phyloP scores from a whole-genome alignment of 148 eudicot genomes.

The Fallopia convolvulus region DNA sequence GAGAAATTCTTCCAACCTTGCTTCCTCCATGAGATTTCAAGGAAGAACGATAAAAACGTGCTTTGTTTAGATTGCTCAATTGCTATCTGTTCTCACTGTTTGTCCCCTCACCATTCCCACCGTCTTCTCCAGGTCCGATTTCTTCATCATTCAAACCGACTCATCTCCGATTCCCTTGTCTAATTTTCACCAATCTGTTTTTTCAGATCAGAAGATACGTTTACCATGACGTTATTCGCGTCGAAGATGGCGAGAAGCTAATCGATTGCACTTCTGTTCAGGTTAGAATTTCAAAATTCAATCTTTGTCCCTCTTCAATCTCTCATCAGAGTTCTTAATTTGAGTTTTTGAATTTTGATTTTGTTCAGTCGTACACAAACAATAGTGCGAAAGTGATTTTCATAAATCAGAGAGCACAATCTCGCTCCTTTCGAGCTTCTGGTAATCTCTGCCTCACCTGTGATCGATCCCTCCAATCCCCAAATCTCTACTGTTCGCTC shows the following conservation, averaged over 20 bases:
- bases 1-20: slow-evolving; percentile 50
- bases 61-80: slow-evolving; percentile 49
- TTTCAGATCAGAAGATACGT: slow-evolving; percentile 55
- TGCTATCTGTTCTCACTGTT: slow-evolving; percentile 40
- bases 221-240: slow-evolving; percentile 43
- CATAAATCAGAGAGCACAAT: slow-evolving; percentile 30
- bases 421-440: slow-evolving; percentile 22
- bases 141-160: not conserved
- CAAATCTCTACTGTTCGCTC: slow-evolving; percentile 40
- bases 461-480: slow-evolving; percentile 37
- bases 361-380: slow-evolving; percentile 34
- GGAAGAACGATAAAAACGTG: slow-evolving; percentile 48
- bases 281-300: slow-evolving; percentile 15
- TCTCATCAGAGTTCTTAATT: not conserved
- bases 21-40: slow-evolving; percentile 33
- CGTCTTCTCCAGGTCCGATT: slow-evolving; percentile 39
- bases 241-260: slow-evolving; percentile 41
- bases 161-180: not conserved
- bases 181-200: not conserved
- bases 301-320: not conserved
- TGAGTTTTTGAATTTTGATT: not conserved
- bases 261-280: slow-evolving; percentile 46
- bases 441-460: slow-evolving; percentile 39
- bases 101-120: slow-evolving; percentile 31
- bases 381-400: slow-evolving; percentile 53